Percentiles rank a stretch among this genome's conserved stretches.
Conservation (phyloP, 2,329 filamentous ascomycete species). For the Calonectria pteridis region DNA sequence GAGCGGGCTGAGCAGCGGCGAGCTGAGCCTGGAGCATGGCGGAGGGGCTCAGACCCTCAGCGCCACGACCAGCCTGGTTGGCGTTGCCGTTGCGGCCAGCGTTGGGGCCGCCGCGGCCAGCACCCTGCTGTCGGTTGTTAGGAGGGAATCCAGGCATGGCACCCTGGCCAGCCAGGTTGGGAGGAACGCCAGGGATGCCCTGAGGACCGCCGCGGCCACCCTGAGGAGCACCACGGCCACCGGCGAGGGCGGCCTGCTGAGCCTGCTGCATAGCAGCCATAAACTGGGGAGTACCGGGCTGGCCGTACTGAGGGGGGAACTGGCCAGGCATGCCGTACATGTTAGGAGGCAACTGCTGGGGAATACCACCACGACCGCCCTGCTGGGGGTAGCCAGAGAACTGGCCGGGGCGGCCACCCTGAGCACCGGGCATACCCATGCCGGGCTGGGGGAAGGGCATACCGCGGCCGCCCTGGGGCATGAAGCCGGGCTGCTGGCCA, state of each 20-base stretch:
- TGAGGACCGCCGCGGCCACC: conserved; percentile 73
- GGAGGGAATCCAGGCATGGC: conserved; percentile 70
- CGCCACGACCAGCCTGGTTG: conserved; percentile 63
- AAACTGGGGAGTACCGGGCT: conserved; percentile 83
- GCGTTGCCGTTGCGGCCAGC: conserved; percentile 59
- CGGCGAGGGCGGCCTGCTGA: conserved; percentile 70
- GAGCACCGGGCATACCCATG: conserved; percentile 77
- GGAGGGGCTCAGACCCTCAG: conserved; percentile 46
- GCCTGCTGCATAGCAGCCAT: conserved; percentile 87
- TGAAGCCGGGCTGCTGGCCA: conserved; percentile 80
- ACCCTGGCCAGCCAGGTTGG: conserved; percentile 66
- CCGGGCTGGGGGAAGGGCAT: conserved; percentile 75
- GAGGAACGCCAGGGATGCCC: conserved; percentile 79
- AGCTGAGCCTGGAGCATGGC: conserved; percentile 70
- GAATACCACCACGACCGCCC: conserved; percentile 87
- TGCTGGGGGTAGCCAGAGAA: conserved; percentile 89
- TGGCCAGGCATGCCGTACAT: conserved; percentile 86
- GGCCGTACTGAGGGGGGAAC: conserved; percentile 84
- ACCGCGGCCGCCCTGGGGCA: conserved; percentile 73
- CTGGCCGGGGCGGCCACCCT: conserved; percentile 86
- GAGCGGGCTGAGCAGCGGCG: conserved; percentile 68
- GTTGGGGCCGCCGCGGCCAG: conserved; percentile 59
- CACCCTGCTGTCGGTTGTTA: conserved; percentile 66
- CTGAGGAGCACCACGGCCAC: conserved; percentile 74
- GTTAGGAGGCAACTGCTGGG: conserved; percentile 88